These are phyloP conservation scores for Ogataea chonburiensis DNA, from an alignment of 805 yeast species.

Conservation along the genomic window DNA sequence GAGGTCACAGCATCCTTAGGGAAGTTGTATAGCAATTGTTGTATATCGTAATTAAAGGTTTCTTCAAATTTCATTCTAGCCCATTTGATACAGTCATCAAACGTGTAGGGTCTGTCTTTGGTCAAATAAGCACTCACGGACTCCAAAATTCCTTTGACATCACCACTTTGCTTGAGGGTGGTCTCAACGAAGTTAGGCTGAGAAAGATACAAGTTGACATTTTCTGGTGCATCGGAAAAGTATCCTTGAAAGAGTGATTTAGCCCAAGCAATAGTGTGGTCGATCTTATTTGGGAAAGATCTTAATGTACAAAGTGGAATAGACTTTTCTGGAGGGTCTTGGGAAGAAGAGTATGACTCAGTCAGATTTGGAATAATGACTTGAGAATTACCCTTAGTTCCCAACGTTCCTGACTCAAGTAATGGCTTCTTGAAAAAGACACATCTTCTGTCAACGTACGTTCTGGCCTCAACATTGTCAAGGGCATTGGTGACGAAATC, in stretches of 20 bases:
- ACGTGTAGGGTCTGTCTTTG: slow-evolving; percentile 77
- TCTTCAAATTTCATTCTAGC: slow-evolving; percentile 86
- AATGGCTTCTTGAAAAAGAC: slow-evolving; percentile 88
- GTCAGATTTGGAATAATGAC: slow-evolving; percentile 92
- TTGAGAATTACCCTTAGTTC: slow-evolving; percentile 98
- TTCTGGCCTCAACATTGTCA: slow-evolving; percentile 97
- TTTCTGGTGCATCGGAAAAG: slow-evolving; percentile 88
- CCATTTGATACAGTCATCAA: slow-evolving; percentile 95
- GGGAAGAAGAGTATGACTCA: slow-evolving; percentile 93
- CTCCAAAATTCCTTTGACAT: slow-evolving; percentile 81
- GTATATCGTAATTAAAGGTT: slow-evolving; percentile 80
- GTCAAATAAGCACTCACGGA: slow-evolving; percentile 70
- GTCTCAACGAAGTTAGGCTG: slow-evolving; percentile 93
- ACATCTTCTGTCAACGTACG: slow-evolving; percentile 96
- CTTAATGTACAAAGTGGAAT: slow-evolving; percentile 96
- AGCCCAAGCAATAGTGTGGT: slow-evolving; percentile 99
- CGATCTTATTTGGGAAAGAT: slow-evolving; percentile 97
- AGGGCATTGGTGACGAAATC: slow-evolving; percentile 95
- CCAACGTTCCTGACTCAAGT: slow-evolving; percentile 94
- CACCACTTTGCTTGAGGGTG: slow-evolving; percentile 88
- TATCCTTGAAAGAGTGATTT: slow-evolving; percentile 91
- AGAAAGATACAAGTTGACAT: slow-evolving; percentile 83
- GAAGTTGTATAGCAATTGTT: slow-evolving; percentile 89
- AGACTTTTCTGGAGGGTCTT: slow-evolving; percentile 98
- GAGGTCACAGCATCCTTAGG: slow-evolving; percentile 92